phyloP scores from a whole-genome alignment of 805 yeast genomes.

The Scheffersomyces stipitis region DNA sequence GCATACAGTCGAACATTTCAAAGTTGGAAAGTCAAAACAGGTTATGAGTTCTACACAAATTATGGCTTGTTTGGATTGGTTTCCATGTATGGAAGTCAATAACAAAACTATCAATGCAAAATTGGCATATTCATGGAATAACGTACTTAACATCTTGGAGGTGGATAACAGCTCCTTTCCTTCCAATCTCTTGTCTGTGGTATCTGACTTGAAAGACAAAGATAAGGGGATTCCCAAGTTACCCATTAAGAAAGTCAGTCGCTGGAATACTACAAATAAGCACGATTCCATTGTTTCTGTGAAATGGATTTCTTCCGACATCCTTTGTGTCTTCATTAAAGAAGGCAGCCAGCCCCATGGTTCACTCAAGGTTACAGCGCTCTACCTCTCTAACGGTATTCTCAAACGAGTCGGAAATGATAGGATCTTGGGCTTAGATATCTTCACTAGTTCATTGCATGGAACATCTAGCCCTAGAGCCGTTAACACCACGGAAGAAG shows the following conservation, averaged over 20 bases:
- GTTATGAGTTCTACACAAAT: constrained; percentile 14
- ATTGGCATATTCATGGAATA: constrained; percentile 71
- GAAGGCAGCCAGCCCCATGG: constrained; percentile 1
- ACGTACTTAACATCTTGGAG: constrained; percentile 55
- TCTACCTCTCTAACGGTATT: not conserved
- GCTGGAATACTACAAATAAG: constrained; percentile 18
- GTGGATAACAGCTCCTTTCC: constrained; percentile 40
- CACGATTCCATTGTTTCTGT: constrained; percentile 40
- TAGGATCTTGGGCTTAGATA: constrained; percentile 35
- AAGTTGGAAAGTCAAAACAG: constrained; percentile 47
- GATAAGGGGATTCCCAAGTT: constrained; percentile 34
- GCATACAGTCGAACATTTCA: constrained; percentile 49
- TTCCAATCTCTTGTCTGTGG: constrained; percentile 18
- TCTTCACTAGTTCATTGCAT: constrained; percentile 4
- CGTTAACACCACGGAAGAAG: not conserved
- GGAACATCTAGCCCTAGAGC: not conserved
- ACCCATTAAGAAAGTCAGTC: constrained; percentile 21
- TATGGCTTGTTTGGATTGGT: constrained; percentile 55
- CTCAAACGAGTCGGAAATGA: constrained; percentile 3
- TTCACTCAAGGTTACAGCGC: not conserved
- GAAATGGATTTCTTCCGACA: constrained; percentile 50
- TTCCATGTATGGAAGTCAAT: constrained; percentile 46
- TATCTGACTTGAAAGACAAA: constrained; percentile 36
- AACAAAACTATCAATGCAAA: constrained; percentile 33
- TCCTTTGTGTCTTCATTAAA: constrained; percentile 23